Conservation (phyloP, 2,329 filamentous ascomycete species). For the Xylaria arbuscula region DNA sequence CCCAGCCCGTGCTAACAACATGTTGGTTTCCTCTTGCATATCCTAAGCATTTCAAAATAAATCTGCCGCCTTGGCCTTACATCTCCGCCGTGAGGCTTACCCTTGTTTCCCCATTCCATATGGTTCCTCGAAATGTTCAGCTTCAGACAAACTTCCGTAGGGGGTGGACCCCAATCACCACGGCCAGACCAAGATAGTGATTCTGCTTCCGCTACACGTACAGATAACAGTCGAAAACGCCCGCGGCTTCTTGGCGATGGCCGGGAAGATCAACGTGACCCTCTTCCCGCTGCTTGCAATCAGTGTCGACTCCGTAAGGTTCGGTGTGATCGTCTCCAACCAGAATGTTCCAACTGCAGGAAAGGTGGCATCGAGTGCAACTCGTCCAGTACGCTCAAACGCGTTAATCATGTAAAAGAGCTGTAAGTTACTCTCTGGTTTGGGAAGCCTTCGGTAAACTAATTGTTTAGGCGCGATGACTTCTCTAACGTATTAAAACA, state of each 20-base stretch:
- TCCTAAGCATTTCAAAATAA: slow-evolving; percentile 10
- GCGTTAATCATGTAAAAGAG: slow-evolving; percentile 41
- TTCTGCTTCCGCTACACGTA: slow-evolving; percentile 10
- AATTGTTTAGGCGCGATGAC: slow-evolving; percentile 36
- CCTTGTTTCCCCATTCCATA: slow-evolving; percentile 1
- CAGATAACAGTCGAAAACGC: slow-evolving; percentile 31
- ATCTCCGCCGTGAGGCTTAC: slow-evolving; percentile 6
- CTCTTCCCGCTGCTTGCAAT: slow-evolving; percentile 33
- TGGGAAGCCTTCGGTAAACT: not conserved
- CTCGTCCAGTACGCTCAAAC: slow-evolving; percentile 35
- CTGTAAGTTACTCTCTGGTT: slow-evolving; percentile 30
- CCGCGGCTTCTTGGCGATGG: slow-evolving; percentile 22
- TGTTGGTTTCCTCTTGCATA: not conserved
- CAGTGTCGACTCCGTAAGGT: slow-evolving; percentile 40
- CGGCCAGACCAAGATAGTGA: slow-evolving; percentile 13
- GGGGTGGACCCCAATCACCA: slow-evolving; percentile 12
- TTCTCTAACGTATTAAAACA: slow-evolving; percentile 38
- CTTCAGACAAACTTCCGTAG: slow-evolving; percentile 13
- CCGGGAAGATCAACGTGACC: slow-evolving; percentile 25
- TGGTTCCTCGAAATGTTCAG: slow-evolving; percentile 8
- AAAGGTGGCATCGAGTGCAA: slow-evolving; percentile 38
- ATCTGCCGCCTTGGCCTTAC: not conserved
- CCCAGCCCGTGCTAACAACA: slow-evolving; percentile 3
- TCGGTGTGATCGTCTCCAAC: slow-evolving; percentile 35
- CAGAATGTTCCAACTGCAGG: slow-evolving; percentile 36